phyloP scores from a whole-genome alignment of 2,329 filamentous ascomycete genomes.

The Acephala macrosclerotiorum region DNA sequence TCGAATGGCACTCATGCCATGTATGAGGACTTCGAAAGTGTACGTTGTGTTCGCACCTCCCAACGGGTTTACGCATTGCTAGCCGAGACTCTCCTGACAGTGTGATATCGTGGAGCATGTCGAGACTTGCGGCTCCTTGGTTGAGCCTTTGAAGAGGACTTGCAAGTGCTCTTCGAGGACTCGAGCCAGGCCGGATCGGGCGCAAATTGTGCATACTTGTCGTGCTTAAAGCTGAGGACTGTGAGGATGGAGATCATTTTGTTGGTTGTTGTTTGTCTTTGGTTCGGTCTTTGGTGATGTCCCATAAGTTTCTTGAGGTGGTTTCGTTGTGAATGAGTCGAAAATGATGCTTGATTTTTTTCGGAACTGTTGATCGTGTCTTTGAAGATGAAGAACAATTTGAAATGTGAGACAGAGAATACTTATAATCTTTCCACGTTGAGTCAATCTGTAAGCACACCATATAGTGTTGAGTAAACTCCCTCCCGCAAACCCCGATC shows the following conservation, averaged over 20 bases:
- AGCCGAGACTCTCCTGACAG: too few relatives aligned
- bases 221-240: neutral
- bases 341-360: neutral
- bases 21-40: too few relatives aligned
- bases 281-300: neutral
- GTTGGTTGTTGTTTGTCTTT: neutral
- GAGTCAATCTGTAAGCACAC: neutral
- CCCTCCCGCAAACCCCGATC: neutral
- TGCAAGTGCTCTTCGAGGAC: neutral
- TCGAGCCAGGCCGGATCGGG: neutral
- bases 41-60: too few relatives aligned
- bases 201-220: neutral
- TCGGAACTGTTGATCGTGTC: too few relatives aligned
- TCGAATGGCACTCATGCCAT: too few relatives aligned
- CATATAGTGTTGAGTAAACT: neutral
- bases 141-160: neutral
- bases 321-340: neutral
- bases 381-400: neutral
- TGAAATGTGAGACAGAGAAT: neutral
- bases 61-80: too few relatives aligned
- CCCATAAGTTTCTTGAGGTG: neutral
- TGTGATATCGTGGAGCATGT: too few relatives aligned
- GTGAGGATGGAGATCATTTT: neutral
- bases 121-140: neutral
- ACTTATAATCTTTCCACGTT: neutral